Base-by-base conservation (phyloP, 768 basidiomycete species). In the Asterophora lycoperdoides region DNA sequence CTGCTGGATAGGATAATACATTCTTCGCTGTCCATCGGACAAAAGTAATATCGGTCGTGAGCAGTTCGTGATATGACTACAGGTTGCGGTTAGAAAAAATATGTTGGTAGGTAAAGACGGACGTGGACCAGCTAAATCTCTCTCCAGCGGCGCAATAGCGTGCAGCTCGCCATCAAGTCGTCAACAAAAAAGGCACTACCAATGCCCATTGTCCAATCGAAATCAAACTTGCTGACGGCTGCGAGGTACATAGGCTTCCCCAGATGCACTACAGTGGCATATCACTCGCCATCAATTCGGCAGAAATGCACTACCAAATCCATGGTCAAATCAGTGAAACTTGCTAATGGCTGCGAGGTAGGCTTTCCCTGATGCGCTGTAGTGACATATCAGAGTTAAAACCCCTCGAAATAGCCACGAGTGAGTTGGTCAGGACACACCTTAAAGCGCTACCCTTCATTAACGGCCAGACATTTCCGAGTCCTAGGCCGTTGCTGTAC, bases 381-480 rank as follows among this genome's bases (percentile, higher is more conserved):
- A 49, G 19, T 7, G 11, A 14, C 15, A 32, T 32, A 32, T 23
- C n/a, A 8, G 28, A 8, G 20, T 35, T 18, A 10, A 14, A 17
- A 14, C 13, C n/a, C n/a, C n/a, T n/a, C n/a, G n/a, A n/a, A n/a
- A n/a, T n/a, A n/a, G 36, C 19, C 13, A 35, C 11, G 11, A 34
- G 39, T 13, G 23, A 6, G 23, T 23, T 23, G 29, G 33, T 11
- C 42, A 44, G 6, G 28, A 35, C 63, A 29, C 35, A 70, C 72
- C 71, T 74, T 48, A 73, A 55, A 28, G 64, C 63, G 48, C 62
- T 56, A 6, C 61, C 63, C 15, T 62, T 61, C 61, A 65, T 71
- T 61, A 76, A 61, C 7, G 75, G 74, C 75, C 75, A 76, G 20
- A 69, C 69, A 47, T 69, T 60, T 8, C 75, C 75, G 15, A 76